Evolutionary conservation across 2,329 filamentous ascomycete species (phyloP).

Genomic region (Pezicula rhizophila): DNA sequence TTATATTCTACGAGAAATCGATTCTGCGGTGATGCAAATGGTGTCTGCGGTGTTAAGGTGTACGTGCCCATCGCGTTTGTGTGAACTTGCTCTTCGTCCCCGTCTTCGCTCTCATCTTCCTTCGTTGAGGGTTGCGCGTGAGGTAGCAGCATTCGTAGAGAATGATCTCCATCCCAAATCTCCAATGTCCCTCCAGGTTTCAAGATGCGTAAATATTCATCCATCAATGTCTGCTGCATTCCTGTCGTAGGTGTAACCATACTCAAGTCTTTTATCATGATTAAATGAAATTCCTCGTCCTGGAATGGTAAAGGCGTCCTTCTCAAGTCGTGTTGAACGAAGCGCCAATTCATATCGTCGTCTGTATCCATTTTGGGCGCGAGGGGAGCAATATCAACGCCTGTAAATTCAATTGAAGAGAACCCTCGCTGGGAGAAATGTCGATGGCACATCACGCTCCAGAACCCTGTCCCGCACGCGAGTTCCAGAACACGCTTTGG

Average conservation of each 20-base stretch:
- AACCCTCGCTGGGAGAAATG: slow-evolving; percentile 67
- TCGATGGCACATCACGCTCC: slow-evolving; percentile 83
- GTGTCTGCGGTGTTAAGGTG: slow-evolving; percentile 74
- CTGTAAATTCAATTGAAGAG: slow-evolving; percentile 68
- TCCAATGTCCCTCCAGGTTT: slow-evolving; percentile 75
- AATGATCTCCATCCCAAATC: slow-evolving; percentile 84
- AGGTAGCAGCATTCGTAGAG: slow-evolving; percentile 75
- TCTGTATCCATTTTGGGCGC: slow-evolving; percentile 55
- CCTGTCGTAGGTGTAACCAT: slow-evolving; percentile 54
- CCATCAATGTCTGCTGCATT: slow-evolving; percentile 49
- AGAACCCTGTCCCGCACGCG: slow-evolving; percentile 82
- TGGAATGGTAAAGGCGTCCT: slow-evolving; percentile 70
- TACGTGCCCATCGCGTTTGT: slow-evolving; percentile 73
- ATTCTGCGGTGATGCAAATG: slow-evolving; percentile 75
- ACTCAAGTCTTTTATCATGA: slow-evolving; percentile 81
- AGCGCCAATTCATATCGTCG: slow-evolving; percentile 79
- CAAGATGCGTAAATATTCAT: slow-evolving; percentile 73
- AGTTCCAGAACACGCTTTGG: slow-evolving; percentile 78
- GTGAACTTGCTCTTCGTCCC: slow-evolving; percentile 56
- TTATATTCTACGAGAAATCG: slow-evolving; percentile 80
- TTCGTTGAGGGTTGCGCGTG: slow-evolving; percentile 51
- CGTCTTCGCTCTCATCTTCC: slow-evolving; percentile 30
- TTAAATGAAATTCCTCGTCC: slow-evolving; percentile 75
- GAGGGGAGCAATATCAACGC: slow-evolving; percentile 73
- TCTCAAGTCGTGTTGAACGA: slow-evolving; percentile 81